phyloP scores from a whole-genome alignment of 2,329 filamentous ascomycete genomes.

The Plectosphaerella cucumerina region DNA sequence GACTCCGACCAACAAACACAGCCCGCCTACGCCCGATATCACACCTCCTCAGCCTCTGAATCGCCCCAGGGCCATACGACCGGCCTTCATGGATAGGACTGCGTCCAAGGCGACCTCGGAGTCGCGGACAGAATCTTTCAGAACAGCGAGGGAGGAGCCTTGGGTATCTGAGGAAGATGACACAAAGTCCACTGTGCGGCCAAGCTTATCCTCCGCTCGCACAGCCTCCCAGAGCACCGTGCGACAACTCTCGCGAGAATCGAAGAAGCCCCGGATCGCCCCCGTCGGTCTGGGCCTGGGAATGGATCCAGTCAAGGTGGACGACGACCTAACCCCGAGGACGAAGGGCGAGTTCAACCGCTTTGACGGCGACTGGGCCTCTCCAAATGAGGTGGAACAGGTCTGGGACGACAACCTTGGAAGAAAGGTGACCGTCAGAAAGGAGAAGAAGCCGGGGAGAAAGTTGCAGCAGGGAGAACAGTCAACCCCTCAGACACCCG shows the following conservation, averaged over 20 bases:
- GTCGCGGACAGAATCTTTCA: conserved; percentile 67
- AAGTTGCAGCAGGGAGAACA: conserved; percentile 17
- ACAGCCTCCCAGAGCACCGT: conserved; percentile 39
- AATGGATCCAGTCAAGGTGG: conserved; percentile 15
- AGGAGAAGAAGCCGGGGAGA: conserved; percentile 30
- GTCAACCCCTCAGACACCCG: too few relatives aligned
- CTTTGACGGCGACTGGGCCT: conserved; percentile 58
- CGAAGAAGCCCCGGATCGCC: conserved; percentile 6
- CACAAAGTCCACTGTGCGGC: conserved; percentile 34
- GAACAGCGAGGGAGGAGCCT: conserved; percentile 63
- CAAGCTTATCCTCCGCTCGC: conserved; percentile 31
- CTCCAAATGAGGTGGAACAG: conserved; percentile 41
- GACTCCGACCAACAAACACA: conserved; percentile 62
- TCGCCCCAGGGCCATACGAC: conserved; percentile 41
- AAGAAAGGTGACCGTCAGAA: conserved; percentile 51
- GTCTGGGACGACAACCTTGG: conserved; percentile 53
- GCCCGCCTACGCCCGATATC: conserved; percentile 70
- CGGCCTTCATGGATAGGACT: conserved; percentile 42
- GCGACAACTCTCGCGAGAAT: conserved; percentile 28
- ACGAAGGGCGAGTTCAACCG: conserved; percentile 45
- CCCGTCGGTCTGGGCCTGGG: conserved; percentile 9
- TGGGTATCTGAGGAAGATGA: conserved; percentile 55
- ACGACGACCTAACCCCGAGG: conserved; percentile 34
- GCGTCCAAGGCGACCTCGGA: conserved; percentile 53
- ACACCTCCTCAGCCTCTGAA: conserved; percentile 59